A percentile compares a stretch with the other conserved stretches of the same genome.
phyloP scores from a whole-genome alignment of 2,329 filamentous ascomycete species.

The Neonectria punicea region DNA sequence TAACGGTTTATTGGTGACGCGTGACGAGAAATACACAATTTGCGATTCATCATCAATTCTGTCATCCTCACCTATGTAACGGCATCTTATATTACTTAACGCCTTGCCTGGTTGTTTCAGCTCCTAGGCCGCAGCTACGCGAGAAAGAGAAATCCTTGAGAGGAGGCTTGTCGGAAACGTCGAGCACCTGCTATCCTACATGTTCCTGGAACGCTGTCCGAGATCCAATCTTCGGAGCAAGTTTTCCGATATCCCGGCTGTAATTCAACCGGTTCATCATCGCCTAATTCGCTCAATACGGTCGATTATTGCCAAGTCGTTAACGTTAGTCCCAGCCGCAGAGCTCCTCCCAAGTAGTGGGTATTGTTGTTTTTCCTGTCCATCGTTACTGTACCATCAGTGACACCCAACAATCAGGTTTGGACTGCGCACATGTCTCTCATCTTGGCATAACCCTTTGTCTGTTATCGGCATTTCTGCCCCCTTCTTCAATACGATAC shows the following conservation, averaged over 20 bases:
- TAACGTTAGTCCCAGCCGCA: not conserved
- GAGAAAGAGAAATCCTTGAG: not conserved
- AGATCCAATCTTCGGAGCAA: not conserved
- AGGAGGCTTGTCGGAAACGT: not conserved
- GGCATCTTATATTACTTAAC: not conserved
- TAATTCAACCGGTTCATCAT: not conserved
- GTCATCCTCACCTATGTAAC: conserved; percentile 5
- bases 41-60: conserved; percentile 17
- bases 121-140: not conserved
- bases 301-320: not conserved
- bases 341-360: not conserved
- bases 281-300: conserved; percentile 4
- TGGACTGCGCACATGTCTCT: not conserved
- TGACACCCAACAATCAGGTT: not conserved
- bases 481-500: not conserved
- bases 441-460: not conserved
- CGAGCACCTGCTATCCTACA: not conserved
- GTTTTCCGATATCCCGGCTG: conserved; percentile 1
- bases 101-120: not conserved
- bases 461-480: no score
- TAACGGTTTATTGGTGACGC: conserved; percentile 23
- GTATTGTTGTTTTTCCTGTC: not conserved
- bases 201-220: not conserved
- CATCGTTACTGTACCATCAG: no score
- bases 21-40: conserved; percentile 32